Base-by-base conservation (phyloP, 2,329 filamentous ascomycete species). In the Chaetomium sp. region DNA sequence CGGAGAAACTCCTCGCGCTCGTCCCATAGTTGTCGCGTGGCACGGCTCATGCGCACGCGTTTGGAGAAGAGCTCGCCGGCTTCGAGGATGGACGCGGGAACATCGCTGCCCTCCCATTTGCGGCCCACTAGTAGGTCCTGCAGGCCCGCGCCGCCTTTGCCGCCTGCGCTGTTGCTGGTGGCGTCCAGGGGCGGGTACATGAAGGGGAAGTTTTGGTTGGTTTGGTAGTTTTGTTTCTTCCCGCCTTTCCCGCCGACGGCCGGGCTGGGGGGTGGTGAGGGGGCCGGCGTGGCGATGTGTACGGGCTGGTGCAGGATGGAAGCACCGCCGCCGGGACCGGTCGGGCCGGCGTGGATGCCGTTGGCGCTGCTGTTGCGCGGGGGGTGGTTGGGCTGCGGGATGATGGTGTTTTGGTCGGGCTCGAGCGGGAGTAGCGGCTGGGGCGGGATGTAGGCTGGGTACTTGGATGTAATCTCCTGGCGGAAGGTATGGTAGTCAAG, bases 211-310 rank as follows among this genome's bases (percentile, higher is more conserved):
- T 96, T 94, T 65, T 99, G 94, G 67, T 99, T 99, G 0, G 94
- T 99, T 70, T 99, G 94, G 66, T 99, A 99, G 64, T 97, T 99
- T 67, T 99, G 94, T 69, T 99, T 99, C 77, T 99, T 99, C 0
- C 88, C 91, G 52, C 88, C 89, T 70, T 97, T 99, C 0, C 91
- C 91, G 33, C 91, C 91, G 37, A 87, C 86, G 8, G 77, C 80
- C 0, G 94, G 94, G 1, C 92, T 96, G 1, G 94, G 94, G 0
- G 94, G 94, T 32, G 94, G 94, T 0, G 94, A 99, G 1, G 94
- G 94, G 0, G 91, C 92, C 0, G 94, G 94, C 1, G 94, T 99
- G n/a, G 94, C 94, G 64, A 99, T 99, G 70, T 99, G 94, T 5
- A 99, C 92, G 5, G 94, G 90, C 66, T 97, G 92, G 68, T 97